Evolutionary conservation across 176 grass and related monocot species (phyloP).

Genomic region (Themeda triandra): DNA sequence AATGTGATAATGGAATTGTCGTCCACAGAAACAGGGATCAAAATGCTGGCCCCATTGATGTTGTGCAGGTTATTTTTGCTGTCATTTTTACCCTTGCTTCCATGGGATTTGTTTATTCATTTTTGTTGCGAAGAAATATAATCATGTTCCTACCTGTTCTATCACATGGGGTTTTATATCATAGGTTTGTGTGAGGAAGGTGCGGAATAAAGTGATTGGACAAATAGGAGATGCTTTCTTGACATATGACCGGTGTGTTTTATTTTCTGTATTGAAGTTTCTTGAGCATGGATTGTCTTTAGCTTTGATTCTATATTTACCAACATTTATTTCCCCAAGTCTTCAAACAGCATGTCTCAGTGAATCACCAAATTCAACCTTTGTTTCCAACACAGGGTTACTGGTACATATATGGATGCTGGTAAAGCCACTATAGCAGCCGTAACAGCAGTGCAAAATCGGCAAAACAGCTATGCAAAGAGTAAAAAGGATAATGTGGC

Average conservation of each 20-base stretch:
- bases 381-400: slow-evolving; percentile 44
- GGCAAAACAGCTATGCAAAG: background rate
- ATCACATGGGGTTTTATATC: background rate
- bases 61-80: slow-evolving; percentile 59
- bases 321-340: background rate
- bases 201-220: slow-evolving; percentile 90
- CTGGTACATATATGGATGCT: slow-evolving; percentile 59
- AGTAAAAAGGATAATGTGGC: background rate
- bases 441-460: background rate
- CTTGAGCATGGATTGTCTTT: background rate
- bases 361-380: background rate
- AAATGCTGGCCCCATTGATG: slow-evolving; percentile 64
- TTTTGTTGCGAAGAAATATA: background rate
- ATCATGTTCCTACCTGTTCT: background rate
- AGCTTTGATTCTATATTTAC: background rate
- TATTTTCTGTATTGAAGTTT: background rate
- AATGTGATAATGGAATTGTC: slow-evolving; percentile 99
- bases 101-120: background rate
- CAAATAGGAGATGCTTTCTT: slow-evolving; percentile 82
- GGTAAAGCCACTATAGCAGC: background rate
- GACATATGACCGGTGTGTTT: slow-evolving; percentile 75
- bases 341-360: background rate
- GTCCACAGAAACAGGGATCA: slow-evolving; percentile 76
- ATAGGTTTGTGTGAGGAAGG: slow-evolving; percentile 93
- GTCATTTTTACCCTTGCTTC: background rate